Evolutionary conservation across 2,329 filamentous ascomycete genomes (phyloP).

Genomic region (Colletotrichum eleusines): DNA sequence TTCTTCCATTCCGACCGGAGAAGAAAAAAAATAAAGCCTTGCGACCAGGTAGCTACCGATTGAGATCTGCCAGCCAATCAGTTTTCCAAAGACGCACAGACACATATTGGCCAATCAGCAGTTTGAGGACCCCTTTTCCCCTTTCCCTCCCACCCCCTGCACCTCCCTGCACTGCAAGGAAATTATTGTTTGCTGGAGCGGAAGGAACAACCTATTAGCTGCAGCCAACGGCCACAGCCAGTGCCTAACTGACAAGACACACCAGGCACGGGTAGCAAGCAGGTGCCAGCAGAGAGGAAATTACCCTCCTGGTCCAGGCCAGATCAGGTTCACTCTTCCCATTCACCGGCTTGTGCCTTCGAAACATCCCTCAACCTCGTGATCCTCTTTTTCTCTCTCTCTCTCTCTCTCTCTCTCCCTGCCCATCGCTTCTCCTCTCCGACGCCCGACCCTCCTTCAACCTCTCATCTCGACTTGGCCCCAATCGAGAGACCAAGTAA

Average conservation of each 20-base stretch:
- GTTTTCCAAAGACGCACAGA: conserved; percentile 30
- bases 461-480: conserved; percentile 44
- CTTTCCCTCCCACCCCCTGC: conserved; percentile 59
- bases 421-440: conserved; percentile 39
- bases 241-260: conserved; percentile 32
- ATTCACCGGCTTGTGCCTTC: conserved; percentile 42
- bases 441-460: conserved; percentile 31
- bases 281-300: conserved; percentile 52
- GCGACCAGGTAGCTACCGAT: conserved; percentile 35
- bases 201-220: conserved; percentile 47
- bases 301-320: conserved; percentile 49
- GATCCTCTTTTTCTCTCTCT: conserved; percentile 26
- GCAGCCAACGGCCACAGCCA: conserved; percentile 38
- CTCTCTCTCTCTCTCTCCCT: conserved; percentile 20
- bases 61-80: conserved; percentile 42
- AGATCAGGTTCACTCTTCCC: conserved; percentile 14
- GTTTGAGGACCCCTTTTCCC: conserved; percentile 47
- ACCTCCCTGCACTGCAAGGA: conserved; percentile 56
- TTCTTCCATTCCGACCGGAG: conserved; percentile 20
- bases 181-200: conserved; percentile 63
- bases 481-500: conserved; percentile 41
- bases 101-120: conserved; percentile 33
- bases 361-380: conserved; percentile 43
- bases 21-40: conserved; percentile 33
- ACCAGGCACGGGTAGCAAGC: conserved; percentile 41